Base-by-base conservation (phyloP, 2,329 filamentous ascomycete species). In the Sclerotinia nivalis region DNA sequence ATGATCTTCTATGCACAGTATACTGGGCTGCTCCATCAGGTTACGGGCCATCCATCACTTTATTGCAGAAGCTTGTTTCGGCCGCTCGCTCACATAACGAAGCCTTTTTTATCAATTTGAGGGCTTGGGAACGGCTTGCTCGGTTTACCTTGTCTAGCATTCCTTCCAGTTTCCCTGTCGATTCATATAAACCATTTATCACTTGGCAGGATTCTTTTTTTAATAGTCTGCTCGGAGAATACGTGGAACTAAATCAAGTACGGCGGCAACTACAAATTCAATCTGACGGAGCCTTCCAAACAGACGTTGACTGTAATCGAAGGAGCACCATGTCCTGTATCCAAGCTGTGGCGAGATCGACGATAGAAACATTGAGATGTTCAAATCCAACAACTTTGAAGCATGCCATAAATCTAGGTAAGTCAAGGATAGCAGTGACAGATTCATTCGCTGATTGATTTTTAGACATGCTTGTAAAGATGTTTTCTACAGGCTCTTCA, bases 1-100 rank as follows among this genome's bases (percentile, higher is more conserved):
- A 91, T 70, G 89, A 91, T 76, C 83, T 91, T 55, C 81, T 91
- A 4, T 88, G 86, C 73, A 89, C 88, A 0, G 81, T 91, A 6
- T 91, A 87, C 76, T 91, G 88, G 88, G 86, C 85, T 8, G 83
- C 86, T 1, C 88, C 88, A 12, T 76, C 82, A 1, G 83, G 85
- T 3, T 75, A 87, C 62, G 83, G 88, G 10, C 87, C 86, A 5
- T 81, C 81, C 8, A 79, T 85, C 1, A 82, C 84, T 68, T 80
- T 87, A 28, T 83, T 91, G 15, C 86, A 89, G 76, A 83, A 86
- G 68, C 82, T 91, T 2, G 87, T 91, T 4, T 77, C 81, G 25
- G 86, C 88, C 0, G 84, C 82, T 28, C 86, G 81, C 69, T 90
- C 89, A 13, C 89, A 91, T 76, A 89, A 88, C 73, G 87, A 89